phyloP scores from a whole-genome alignment of 2,329 filamentous ascomycete genomes.

The Dothistroma septosporum region DNA sequence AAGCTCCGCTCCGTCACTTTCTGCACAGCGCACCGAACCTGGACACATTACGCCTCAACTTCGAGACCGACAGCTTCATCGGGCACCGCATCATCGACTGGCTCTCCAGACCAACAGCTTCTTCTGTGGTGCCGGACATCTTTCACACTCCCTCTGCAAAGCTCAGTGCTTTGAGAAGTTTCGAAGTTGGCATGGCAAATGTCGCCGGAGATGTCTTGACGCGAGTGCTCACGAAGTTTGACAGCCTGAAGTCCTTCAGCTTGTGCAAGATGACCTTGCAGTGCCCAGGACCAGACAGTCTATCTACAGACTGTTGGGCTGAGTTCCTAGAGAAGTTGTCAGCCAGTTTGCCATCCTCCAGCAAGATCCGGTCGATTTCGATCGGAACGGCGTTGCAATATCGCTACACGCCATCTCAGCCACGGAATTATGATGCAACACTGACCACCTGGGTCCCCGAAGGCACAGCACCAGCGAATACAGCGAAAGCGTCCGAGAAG shows the following conservation, averaged over 20 bases:
- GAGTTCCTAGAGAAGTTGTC: slow-evolving; percentile 11
- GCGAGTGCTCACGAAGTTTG: slow-evolving; percentile 20
- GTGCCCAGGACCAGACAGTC: background rate
- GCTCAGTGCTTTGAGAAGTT: slow-evolving; percentile 12
- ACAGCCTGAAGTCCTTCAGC: slow-evolving; percentile 19
- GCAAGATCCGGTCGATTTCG: slow-evolving; percentile 4
- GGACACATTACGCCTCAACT: slow-evolving; percentile 26
- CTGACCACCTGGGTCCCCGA: slow-evolving; percentile 3
- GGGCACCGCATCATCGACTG: slow-evolving; percentile 9
- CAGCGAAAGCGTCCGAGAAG: background rate
- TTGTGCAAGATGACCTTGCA: slow-evolving; percentile 16
- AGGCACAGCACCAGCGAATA: slow-evolving; percentile 5
- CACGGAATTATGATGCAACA: background rate
- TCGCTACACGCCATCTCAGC: background rate
- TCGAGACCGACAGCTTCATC: slow-evolving; percentile 9
- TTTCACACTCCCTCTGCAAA: slow-evolving; percentile 6
- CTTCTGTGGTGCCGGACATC: background rate
- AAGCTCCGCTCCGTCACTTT: slow-evolving; percentile 15
- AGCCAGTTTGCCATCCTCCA: slow-evolving; percentile 1
- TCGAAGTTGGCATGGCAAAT: slow-evolving; percentile 22
- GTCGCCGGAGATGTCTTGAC: slow-evolving; percentile 9
- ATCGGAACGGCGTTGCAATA: slow-evolving; percentile 8
- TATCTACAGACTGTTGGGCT: slow-evolving; percentile 6
- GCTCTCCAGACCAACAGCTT: slow-evolving; percentile 6
- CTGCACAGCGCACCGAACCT: slow-evolving; percentile 19